A percentile compares a stretch with the other conserved stretches of the same genome.
Conservation (phyloP, 2,329 filamentous ascomycete genomes). For the Teratosphaeria zuluensis region DNA sequence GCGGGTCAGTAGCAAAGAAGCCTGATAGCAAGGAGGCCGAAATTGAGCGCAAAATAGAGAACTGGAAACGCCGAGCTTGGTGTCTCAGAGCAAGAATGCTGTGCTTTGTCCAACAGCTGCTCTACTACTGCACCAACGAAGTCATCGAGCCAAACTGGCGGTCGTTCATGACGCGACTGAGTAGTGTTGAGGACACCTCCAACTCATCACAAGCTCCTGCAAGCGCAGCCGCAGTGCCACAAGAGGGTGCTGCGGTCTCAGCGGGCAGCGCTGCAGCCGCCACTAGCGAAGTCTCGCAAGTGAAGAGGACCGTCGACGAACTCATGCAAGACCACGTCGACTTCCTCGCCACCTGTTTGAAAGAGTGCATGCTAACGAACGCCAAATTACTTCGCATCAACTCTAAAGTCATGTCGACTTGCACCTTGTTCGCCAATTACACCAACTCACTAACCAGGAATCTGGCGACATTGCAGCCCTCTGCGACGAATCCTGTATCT, state of each 20-base stretch:
- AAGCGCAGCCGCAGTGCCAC: not conserved
- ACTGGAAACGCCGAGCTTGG: constrained; percentile 90
- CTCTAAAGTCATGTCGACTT: constrained; percentile 92
- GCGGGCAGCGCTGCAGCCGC: constrained; percentile 29
- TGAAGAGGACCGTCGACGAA: constrained; percentile 78
- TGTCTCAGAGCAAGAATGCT: constrained; percentile 89
- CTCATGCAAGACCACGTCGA: constrained; percentile 99
- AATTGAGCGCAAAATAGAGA: constrained; percentile 62
- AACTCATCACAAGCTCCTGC: not conserved
- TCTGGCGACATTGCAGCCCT: constrained; percentile 62
- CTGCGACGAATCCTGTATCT: constrained; percentile 56
- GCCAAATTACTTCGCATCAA: constrained; percentile 90
- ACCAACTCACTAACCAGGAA: constrained; percentile 78
- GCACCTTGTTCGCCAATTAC: constrained; percentile 86
- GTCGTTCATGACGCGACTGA: constrained; percentile 75
- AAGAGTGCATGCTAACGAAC: constrained; percentile 98
- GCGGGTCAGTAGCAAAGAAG: not conserved
- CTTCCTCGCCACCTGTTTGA: constrained; percentile 93
- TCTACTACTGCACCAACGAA: constrained; percentile 94
- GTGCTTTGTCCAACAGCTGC: constrained; percentile 89
- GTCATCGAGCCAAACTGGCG: constrained; percentile 98
- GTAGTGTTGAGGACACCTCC: not conserved
- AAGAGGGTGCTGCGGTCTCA: not conserved
- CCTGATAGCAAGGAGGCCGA: constrained; percentile 5
- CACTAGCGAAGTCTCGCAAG: constrained; percentile 4